Evolutionary conservation across 108 stramenopile genomes (phyloP), one percentile per base, ranked within the genome.

Genomic region (Cyclotella sp.): DNA sequence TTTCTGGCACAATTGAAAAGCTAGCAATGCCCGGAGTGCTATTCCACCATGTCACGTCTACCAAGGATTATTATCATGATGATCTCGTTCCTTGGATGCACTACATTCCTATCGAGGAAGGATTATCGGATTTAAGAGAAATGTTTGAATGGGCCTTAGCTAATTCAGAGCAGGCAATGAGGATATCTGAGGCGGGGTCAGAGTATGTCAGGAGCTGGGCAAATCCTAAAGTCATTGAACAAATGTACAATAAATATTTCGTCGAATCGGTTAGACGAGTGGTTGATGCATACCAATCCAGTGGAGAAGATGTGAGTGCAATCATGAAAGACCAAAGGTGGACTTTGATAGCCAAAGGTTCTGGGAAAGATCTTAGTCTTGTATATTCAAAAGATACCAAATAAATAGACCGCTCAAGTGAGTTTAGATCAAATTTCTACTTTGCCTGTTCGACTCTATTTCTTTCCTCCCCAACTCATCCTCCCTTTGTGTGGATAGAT

Each of bases 1-100:
- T 69, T 42, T 15, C 40, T 29, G 70, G 76, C n/a, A 77, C 69
- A 16, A 63, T 77, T 62, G 59, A 71, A n/a, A 71, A 70, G 24
- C 70, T 77, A 11, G 76, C 68, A 9, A 70, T 81, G 79, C 68
- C 61, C n/a, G 76, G 76, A 16, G 69, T 77, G n/a, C 29, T 77
- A 52, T 70, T 77, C 40, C 76, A 77, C 63, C 76, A 77, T 46
- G 29, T 55, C 9, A 71, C 76, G 22, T 59, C 70, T 16, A 62
- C 69, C 16, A 69, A 64, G 40, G 76, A 77, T 62, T 70, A 61
- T 46, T 70, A 60, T 41, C 76, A 77, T 41, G 47, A 69, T 13
- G 76, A 77, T 19, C 9, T 77, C 1, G n/a, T 69, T 1, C 69
- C 76, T 13, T 77, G 67, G 60, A 68, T 68, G 30, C 68, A 77